phyloP scores from a whole-genome alignment of 176 grass and related monocot genomes.

The Panicum miliaceum region DNA sequence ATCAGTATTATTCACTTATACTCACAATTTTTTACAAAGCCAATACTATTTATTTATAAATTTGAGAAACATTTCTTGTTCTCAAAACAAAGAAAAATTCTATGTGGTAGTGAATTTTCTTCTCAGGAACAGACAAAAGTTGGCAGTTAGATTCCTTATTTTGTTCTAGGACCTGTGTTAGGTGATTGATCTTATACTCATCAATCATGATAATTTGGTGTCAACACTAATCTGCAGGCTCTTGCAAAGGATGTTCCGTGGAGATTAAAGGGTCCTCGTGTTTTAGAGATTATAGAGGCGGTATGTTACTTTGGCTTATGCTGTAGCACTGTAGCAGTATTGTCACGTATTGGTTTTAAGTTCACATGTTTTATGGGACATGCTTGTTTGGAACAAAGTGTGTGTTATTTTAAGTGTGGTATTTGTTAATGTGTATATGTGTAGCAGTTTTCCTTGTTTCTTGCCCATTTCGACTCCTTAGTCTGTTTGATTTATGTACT shows the following conservation, averaged over 20 bases:
- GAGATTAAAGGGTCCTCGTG: constrained; percentile 82
- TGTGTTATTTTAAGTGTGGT: background rate
- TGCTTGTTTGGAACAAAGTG: background rate
- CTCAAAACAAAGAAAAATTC: constrained; percentile 27
- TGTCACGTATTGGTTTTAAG: background rate
- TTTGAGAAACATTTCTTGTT: constrained; percentile 5
- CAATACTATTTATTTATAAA: background rate
- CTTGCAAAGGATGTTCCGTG: constrained; percentile 93
- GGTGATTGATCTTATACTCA: background rate
- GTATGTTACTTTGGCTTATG: constrained; percentile 50
- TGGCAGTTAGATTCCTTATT: background rate
- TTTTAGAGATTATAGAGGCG: constrained; percentile 87
- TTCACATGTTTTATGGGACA: background rate
- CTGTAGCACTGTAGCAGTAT: background rate
- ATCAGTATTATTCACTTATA: background rate
- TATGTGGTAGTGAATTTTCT: background rate
- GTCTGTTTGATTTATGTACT: background rate
- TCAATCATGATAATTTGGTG: constrained; percentile 16
- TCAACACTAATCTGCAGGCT: constrained; percentile 62
- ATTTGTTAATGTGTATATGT: background rate
- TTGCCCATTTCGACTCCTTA: background rate
- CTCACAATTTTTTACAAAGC: background rate
- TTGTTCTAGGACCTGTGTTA: background rate
- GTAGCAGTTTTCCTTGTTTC: background rate
- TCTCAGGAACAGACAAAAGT: constrained; percentile 1